These are phyloP conservation scores for Globisporangium iwayamae DNA, from an alignment of 352 stramenopile species.

Conservation along the genomic window DNA sequence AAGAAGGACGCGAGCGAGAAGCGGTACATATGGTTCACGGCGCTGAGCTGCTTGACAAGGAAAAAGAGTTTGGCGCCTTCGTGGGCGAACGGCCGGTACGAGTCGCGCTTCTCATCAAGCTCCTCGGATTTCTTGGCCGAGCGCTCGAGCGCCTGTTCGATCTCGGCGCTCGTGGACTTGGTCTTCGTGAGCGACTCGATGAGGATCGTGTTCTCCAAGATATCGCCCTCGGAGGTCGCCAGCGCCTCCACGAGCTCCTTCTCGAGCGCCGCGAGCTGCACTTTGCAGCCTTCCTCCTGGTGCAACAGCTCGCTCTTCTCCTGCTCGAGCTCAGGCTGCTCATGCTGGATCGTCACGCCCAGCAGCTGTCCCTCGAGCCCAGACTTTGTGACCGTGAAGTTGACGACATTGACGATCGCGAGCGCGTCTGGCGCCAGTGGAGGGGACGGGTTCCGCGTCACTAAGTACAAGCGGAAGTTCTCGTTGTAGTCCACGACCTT, in stretches of 20 bases:
- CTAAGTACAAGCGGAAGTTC: conserved; percentile 91
- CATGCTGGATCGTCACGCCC: conserved; percentile 91
- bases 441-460: conserved; percentile 89
- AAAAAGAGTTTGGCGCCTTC: conserved; percentile 93
- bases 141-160: conserved; percentile 85
- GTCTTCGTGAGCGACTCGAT: conserved; percentile 94
- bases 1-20: conserved; percentile 92
- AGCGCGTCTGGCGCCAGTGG: conserved; percentile 84
- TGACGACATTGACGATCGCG: conserved; percentile 91
- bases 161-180: conserved; percentile 91
- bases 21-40: conserved; percentile 95
- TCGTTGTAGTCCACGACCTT: conserved; percentile 95
- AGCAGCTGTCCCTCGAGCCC: conserved; percentile 93
- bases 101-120: conserved; percentile 90
- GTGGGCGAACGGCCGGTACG: conserved; percentile 87
- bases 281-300: conserved; percentile 94
- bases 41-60: conserved; percentile 87
- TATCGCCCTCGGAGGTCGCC: conserved; percentile 92
- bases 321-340: conserved; percentile 92
- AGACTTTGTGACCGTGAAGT: conserved; percentile 94
- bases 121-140: conserved; percentile 88
- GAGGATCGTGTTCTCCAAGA: conserved; percentile 93
- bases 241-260: conserved; percentile 92
- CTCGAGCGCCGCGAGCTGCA: conserved; percentile 91
- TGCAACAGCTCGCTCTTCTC: conserved; percentile 90